Evolutionary conservation across 2,329 filamentous ascomycete genomes (phyloP), one percentile per base, ranked within the genome.

Genomic region (Ascosphaera acerosa): DNA sequence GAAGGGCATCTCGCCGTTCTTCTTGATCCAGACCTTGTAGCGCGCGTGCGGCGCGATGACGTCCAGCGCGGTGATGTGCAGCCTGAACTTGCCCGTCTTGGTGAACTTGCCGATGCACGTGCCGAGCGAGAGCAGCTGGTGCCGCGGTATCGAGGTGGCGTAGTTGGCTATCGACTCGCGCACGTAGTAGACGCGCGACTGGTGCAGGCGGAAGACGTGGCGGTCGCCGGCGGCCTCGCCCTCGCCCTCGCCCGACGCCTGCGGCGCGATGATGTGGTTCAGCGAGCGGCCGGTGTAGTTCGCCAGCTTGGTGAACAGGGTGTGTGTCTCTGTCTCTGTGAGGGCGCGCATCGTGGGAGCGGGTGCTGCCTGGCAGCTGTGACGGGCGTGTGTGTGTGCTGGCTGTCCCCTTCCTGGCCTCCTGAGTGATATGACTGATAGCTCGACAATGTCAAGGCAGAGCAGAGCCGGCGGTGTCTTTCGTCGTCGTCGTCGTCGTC

Each of bases 1-100:
- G 51, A 90, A 94, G 1, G 87, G 84, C 81, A 92, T 91, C 46
- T 89, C 82, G 41, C 87, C 87, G 54, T 94, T 94, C 36, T 72
- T 66, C 55, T 89, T 89, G 41, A 97, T 73, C 81, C 82, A 94
- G 42, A 94, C 71, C 67, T 94, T 94, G 58, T 91, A 90, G 36
- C 87, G 64, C 28, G 84, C 84, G 51, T 92, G 80, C 40, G 78
- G 74, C 34, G 82, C 76, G 40, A 97, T 74, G 38, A 92, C 67
- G 38, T 81, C 75, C 35, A 97, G 62, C 4, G 64, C 76, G 1
- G 82, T 91, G 46, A 92, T 77, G 57, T 91, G 81, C 4, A 97
- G 62, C 32, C 84, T 63, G 59, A 97, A 94, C 53, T 94, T 92
- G 38, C 81, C 80, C 3, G 81, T 77, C 61, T 92, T 94, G 37